These are phyloP conservation scores for Aureobasidium sp. DNA, from an alignment of 2,329 filamentous ascomycete genomes.

Conservation along the genomic window DNA sequence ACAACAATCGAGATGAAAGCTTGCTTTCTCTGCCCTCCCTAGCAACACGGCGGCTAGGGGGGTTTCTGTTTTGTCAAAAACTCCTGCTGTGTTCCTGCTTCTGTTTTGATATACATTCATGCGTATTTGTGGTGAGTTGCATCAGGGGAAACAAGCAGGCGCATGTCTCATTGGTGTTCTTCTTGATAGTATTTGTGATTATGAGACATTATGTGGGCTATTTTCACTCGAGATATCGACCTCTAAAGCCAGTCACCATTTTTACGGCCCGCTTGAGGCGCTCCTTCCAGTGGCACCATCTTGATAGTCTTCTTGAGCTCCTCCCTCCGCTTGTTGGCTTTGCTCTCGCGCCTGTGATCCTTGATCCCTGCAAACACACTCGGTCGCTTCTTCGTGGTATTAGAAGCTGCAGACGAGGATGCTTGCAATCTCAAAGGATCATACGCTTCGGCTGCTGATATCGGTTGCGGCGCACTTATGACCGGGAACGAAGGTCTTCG, in stretches of 20 bases:
- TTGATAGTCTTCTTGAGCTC: slow-evolving; percentile 26
- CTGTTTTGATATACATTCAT: not conserved
- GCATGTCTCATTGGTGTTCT: not conserved
- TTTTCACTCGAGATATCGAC: not conserved
- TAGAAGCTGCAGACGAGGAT: not conserved
- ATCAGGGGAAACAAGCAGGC: not conserved
- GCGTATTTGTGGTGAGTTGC: not conserved
- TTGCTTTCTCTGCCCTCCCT: too few species aligned
- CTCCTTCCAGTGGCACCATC: slow-evolving; percentile 17
- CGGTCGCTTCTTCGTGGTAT: not conserved
- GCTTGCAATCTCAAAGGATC: not conserved
- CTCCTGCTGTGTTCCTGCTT: not conserved
- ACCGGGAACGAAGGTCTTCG: not conserved
- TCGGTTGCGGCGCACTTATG: not conserved
- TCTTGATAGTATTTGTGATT: too few species aligned
- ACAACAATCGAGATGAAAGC: too few species aligned
- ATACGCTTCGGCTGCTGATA: not conserved
- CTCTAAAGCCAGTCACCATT: not conserved
- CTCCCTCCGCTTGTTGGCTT: slow-evolving; percentile 22
- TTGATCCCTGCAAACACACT: not conserved
- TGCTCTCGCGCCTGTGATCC: slow-evolving; percentile 13
- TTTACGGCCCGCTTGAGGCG: not conserved
- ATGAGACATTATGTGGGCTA: not conserved
- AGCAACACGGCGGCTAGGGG: too few species aligned
- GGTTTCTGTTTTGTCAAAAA: too few species aligned